These are phyloP conservation scores for Miscanthus sacchariflorus DNA, from an alignment of 202 grass and related monocot species.

Conservation along the genomic window DNA sequence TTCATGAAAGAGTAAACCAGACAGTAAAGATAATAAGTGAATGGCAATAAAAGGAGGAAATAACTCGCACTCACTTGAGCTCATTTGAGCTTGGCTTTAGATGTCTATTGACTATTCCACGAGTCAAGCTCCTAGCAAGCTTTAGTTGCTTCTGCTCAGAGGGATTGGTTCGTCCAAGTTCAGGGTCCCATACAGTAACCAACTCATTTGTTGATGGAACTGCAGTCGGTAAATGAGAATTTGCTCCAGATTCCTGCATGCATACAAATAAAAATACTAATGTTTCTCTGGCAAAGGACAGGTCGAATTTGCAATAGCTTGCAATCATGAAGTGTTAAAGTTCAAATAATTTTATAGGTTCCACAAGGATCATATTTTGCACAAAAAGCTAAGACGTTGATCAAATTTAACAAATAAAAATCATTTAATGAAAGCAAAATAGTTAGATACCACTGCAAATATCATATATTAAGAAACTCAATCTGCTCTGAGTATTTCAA, in stretches of 20 bases:
- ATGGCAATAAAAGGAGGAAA: neutral
- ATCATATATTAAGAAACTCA: no score
- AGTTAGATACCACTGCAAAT: no score
- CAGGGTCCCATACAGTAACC: conserved; percentile 86
- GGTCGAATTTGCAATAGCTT: no score
- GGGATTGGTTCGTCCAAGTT: conserved; percentile 85
- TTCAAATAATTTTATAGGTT: no score
- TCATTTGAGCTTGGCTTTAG: conserved; percentile 83
- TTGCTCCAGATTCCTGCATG: conserved; percentile 82
- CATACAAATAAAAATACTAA: neutral
- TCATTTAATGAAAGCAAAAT: no score
- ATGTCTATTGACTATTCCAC: conserved; percentile 85
- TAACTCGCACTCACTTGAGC: conserved; percentile 64
- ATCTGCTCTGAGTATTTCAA: no score
- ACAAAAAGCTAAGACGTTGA: no score
- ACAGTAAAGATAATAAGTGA: conserved; percentile 10
- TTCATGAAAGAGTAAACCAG: no score
- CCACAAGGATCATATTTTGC: no score
- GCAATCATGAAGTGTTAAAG: no score
- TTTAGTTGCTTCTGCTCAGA: conserved; percentile 94
- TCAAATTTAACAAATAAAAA: no score
- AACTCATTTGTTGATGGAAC: conserved; percentile 77
- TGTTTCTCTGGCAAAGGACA: neutral
- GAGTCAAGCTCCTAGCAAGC: conserved; percentile 87
- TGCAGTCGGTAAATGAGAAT: conserved; percentile 64